Evolutionary conservation across 1,284 basidiomycete genomes (phyloP).

Genomic region (Trichosporon inkin): DNA sequence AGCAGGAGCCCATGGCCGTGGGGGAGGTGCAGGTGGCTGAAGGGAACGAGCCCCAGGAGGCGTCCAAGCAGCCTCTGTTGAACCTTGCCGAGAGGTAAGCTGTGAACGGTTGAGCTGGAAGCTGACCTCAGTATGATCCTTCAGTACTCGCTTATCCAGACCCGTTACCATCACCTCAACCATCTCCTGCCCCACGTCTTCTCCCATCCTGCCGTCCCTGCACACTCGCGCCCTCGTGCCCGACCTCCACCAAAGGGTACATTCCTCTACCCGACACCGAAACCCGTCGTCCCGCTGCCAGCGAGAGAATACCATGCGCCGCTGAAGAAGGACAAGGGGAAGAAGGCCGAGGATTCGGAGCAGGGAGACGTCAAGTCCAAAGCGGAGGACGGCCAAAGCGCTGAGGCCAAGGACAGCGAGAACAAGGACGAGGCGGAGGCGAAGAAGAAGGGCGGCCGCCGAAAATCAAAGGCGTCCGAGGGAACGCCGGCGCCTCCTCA

Average conservation of each 20-base stretch:
- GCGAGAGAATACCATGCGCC: slow-evolving; percentile 22
- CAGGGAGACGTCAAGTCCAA: not conserved
- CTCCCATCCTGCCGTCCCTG: slow-evolving; percentile 42
- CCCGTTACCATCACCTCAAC: slow-evolving; percentile 38
- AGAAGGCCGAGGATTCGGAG: slow-evolving; percentile 3
- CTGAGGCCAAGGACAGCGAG: not conserved
- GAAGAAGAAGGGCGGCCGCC: slow-evolving; percentile 14
- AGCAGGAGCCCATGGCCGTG: slow-evolving; percentile 9
- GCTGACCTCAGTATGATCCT: slow-evolving; percentile 32
- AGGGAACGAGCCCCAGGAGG: slow-evolving; percentile 7
- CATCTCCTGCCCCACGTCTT: slow-evolving; percentile 45
- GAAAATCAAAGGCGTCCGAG: slow-evolving; percentile 14
- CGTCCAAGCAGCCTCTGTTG: slow-evolving; percentile 28
- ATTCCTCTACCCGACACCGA: slow-evolving; percentile 39
- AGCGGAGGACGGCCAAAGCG: not conserved
- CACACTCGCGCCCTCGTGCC: slow-evolving; percentile 36
- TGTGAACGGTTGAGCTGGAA: too few relatives aligned
- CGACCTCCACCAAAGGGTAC: slow-evolving; percentile 31
- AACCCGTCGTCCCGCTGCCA: slow-evolving; percentile 27
- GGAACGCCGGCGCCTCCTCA: slow-evolving; percentile 39
- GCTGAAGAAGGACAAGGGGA: slow-evolving; percentile 11
- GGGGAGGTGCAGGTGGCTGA: slow-evolving; percentile 21
- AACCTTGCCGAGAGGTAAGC: slow-evolving; percentile 38
- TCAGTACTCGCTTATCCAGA: slow-evolving; percentile 39
- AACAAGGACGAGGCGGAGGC: slow-evolving; percentile 10